phyloP scores from a whole-genome alignment of 768 basidiomycete genomes.

The Ephemerocybe angulata region DNA sequence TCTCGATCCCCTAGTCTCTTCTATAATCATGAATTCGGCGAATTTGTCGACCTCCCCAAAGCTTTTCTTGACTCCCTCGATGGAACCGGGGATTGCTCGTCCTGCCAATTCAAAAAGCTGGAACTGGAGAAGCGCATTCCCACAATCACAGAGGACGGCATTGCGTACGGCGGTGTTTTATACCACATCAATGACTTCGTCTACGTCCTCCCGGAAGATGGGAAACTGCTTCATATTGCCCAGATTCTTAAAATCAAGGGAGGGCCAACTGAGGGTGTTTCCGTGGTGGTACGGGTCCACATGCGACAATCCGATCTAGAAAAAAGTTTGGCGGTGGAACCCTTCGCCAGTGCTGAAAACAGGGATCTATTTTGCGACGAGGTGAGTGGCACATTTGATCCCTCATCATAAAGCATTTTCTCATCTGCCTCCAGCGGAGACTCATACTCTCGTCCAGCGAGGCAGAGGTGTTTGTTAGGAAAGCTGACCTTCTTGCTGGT shows the following conservation, averaged over 20 bases:
- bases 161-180: constrained; percentile 14
- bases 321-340: constrained; percentile 9
- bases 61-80: not conserved
- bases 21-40: constrained; percentile 46
- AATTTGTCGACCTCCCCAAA: constrained; percentile 43
- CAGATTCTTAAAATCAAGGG: constrained; percentile 45
- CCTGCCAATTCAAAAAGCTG: constrained; percentile 40
- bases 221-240: constrained; percentile 45
- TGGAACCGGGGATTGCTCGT: constrained; percentile 33
- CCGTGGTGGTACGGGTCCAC: constrained; percentile 38
- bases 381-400: no score
- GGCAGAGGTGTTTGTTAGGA: constrained; percentile 17
- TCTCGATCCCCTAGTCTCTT: constrained; percentile 41
- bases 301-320: constrained; percentile 44
- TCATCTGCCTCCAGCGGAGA: no score
- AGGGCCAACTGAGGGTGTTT: constrained; percentile 17
- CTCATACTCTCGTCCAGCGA: constrained; percentile 38
- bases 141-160: constrained; percentile 25
- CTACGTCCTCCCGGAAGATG: constrained; percentile 40
- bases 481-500: constrained; percentile 46
- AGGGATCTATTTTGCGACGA: constrained; percentile 36
- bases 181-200: constrained; percentile 65
- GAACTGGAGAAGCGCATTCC: constrained; percentile 21
- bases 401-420: no score
- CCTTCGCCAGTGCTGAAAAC: not conserved